Conservation (phyloP, 176 grass and related monocot genomes). For the Rhynchospora pubera region DNA sequence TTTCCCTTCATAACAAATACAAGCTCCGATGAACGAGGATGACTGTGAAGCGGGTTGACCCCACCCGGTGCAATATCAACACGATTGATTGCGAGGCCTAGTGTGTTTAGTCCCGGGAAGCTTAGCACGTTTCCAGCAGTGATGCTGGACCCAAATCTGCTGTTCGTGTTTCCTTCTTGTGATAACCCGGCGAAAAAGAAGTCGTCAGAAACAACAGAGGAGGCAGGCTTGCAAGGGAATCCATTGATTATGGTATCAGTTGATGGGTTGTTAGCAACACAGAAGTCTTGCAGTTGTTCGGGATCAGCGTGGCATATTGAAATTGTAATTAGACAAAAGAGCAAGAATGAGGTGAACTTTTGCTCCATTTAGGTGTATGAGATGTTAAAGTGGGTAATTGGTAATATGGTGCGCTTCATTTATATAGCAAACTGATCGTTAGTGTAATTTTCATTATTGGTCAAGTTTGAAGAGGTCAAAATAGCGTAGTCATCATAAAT, state of each 20-base stretch:
- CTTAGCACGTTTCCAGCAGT: conserved; percentile 41
- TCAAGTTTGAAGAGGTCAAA: not conserved
- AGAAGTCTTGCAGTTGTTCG: conserved; percentile 69
- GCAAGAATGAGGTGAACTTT: not conserved
- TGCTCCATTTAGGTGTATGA: not conserved
- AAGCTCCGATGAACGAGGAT: conserved; percentile 69
- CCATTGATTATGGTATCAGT: not conserved
- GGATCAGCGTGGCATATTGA: conserved; percentile 38
- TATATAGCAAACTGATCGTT: not conserved
- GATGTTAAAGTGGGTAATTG: not conserved
- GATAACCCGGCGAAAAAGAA: conserved; percentile 58
- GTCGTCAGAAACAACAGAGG: conserved; percentile 56
- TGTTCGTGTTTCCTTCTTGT: conserved; percentile 25
- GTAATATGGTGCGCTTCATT: not conserved
- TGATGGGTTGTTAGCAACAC: conserved; percentile 31
- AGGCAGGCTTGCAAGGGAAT: conserved; percentile 53
- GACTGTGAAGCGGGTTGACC: conserved; percentile 70
- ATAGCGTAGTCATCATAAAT: not conserved
- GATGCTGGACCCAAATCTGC: conserved; percentile 21
- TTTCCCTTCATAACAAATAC: conserved; percentile 32
- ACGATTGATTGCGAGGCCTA: conserved; percentile 79
- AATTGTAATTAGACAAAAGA: not conserved
- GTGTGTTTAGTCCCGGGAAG: conserved; percentile 85
- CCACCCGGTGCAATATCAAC: conserved; percentile 74
- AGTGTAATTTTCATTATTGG: not conserved